A percentile compares a stretch with the other conserved stretches of the same genome.
These are phyloP conservation scores for Trichosporon coremiiforme DNA, from an alignment of 1,284 basidiomycete species.

Conservation along the genomic window DNA sequence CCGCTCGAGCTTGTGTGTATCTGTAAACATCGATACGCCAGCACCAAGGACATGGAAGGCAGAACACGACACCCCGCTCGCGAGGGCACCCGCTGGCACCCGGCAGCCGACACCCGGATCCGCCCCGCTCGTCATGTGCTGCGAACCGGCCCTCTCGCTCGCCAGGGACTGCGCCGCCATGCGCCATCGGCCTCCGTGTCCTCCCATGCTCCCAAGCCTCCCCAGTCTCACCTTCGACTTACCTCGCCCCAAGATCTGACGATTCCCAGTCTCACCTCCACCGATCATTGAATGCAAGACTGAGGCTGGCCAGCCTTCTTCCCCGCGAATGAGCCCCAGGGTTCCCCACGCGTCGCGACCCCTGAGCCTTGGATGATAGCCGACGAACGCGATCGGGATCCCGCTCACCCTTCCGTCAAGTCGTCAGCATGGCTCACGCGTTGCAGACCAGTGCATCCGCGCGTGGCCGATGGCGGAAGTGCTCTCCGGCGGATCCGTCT, in stretches of 20 bases:
- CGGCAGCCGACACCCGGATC: not conserved
- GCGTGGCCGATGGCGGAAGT: not conserved
- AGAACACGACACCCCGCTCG: no score
- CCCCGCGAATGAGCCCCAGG: constrained; percentile 1
- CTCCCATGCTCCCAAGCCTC: no score
- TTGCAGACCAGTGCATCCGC: no score
- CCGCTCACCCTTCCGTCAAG: not conserved
- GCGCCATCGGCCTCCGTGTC: not conserved
- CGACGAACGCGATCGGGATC: not conserved
- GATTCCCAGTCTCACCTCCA: not conserved
- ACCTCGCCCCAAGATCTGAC: not conserved
- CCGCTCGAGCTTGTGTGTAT: no score
- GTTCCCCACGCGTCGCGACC: not conserved
- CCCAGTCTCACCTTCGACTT: not conserved
- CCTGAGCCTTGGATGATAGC: not conserved
- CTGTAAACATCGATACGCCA: no score
- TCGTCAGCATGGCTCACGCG: no score
- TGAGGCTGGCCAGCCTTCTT: not conserved
- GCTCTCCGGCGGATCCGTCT: not conserved
- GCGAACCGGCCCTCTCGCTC: not conserved
- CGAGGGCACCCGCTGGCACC: not conserved
- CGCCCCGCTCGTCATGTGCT: constrained; percentile 6
- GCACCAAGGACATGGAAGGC: no score
- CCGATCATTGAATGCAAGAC: not conserved
- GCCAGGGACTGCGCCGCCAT: not conserved